Conservation (phyloP, 2,329 filamentous ascomycete genomes). For the Penicillium vulpinum region DNA sequence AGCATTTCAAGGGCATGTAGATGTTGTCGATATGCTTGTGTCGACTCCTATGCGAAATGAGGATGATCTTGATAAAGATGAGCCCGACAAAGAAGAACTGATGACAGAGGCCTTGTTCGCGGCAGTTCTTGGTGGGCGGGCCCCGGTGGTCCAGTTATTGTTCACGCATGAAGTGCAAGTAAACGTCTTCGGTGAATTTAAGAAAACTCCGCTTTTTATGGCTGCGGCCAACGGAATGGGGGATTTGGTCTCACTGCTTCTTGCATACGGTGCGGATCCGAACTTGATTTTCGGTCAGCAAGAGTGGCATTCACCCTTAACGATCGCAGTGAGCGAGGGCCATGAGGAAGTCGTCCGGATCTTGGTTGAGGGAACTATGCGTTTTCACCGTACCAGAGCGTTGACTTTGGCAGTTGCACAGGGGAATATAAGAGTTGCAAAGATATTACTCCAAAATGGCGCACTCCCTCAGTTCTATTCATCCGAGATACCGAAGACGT, state of each 20-base stretch:
- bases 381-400: not conserved
- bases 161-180: not conserved
- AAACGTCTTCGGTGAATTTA: not conserved
- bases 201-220: fast-evolving
- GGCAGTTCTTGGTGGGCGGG: not conserved
- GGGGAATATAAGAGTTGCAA: not conserved
- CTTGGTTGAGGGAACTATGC: not conserved
- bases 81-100: not conserved
- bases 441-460: not conserved
- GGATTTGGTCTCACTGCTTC: not conserved
- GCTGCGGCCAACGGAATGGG: not conserved
- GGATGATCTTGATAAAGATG: not conserved
- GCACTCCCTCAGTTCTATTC: not conserved
- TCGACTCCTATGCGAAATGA: not conserved
- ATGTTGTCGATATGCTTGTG: not conserved
- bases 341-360: not conserved
- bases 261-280: not conserved
- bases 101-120: not conserved
- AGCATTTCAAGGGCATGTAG: not conserved
- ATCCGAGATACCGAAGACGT: not conserved
- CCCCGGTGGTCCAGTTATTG: not conserved
- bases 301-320: not conserved
- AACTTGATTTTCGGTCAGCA: no score
- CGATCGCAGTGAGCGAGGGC: not conserved
- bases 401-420: not conserved